phyloP scores from a whole-genome alignment of 495 filamentous ascomycete species.

The Penicillium samsonianum region DNA sequence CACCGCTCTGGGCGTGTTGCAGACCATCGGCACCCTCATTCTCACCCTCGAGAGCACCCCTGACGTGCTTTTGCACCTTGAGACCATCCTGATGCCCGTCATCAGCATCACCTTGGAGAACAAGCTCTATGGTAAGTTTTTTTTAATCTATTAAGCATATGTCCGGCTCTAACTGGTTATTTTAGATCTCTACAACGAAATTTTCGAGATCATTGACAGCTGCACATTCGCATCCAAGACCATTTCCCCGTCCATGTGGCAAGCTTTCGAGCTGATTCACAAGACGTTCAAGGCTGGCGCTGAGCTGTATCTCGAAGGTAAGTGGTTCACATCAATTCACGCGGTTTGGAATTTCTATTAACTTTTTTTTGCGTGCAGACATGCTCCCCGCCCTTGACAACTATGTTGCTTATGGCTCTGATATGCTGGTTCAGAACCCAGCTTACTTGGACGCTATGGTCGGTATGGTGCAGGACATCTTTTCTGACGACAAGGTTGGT shows the following conservation, averaged over 20 bases:
- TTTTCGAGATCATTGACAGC: slow-evolving; percentile 98
- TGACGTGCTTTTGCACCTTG: slow-evolving; percentile 88
- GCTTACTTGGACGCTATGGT: slow-evolving; percentile 83
- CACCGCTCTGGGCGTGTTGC: slow-evolving; percentile 90
- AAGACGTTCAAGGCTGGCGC: slow-evolving; percentile 95
- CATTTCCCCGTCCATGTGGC: slow-evolving; percentile 97
- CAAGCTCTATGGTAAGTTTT: slow-evolving; percentile 74
- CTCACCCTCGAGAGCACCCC: slow-evolving; percentile 95
- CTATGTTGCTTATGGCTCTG: slow-evolving; percentile 86
- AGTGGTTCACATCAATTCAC: not conserved
- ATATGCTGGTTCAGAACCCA: slow-evolving; percentile 77
- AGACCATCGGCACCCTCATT: slow-evolving; percentile 97
- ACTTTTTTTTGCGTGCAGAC: slow-evolving; percentile 45
- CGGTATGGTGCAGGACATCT: slow-evolving; percentile 76
- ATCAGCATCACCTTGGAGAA: slow-evolving; percentile 95
- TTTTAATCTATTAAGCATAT: not conserved
- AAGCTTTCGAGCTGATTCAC: slow-evolving; percentile 94
- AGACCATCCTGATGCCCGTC: slow-evolving; percentile 94
- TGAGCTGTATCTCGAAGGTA: slow-evolving; percentile 86
- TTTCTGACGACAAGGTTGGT: slow-evolving; percentile 83
- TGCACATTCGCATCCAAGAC: slow-evolving; percentile 98
- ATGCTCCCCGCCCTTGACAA: slow-evolving; percentile 98
- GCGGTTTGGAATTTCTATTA: not conserved
- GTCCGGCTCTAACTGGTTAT: slow-evolving; percentile 18
- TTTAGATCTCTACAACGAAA: slow-evolving; percentile 86